Conservation (phyloP, 2,329 filamentous ascomycete species). For the Lecanicillium sp. region DNA sequence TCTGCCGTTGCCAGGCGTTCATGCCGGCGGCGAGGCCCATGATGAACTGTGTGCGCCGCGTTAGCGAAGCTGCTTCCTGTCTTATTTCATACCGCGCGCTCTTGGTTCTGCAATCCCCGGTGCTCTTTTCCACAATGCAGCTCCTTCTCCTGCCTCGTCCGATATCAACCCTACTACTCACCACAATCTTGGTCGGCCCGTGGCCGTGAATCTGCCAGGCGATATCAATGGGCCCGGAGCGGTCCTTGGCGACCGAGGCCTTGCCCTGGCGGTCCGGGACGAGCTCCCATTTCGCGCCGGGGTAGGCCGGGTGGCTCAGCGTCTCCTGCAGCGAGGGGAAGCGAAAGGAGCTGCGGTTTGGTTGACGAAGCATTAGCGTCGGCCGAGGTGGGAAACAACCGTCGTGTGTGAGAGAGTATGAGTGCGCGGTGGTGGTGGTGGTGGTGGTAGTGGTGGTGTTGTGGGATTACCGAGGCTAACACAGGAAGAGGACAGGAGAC, state of each 20-base stretch:
- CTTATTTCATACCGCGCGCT: not conserved
- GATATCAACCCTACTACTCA: too few relatives aligned
- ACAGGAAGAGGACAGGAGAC: not conserved
- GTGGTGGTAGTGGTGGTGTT: not conserved
- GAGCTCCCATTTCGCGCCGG: constrained; percentile 62
- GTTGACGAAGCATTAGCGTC: constrained; percentile 1
- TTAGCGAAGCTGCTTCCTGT: not conserved
- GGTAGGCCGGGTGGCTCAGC: constrained; percentile 58
- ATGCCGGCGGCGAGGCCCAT: constrained; percentile 70
- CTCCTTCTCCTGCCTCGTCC: too few relatives aligned
- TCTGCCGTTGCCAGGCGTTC: constrained; percentile 76
- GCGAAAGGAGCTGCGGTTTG: constrained; percentile 12
- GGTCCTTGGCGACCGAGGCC: constrained; percentile 57
- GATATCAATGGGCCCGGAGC: constrained; percentile 71
- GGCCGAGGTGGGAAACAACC: too few relatives aligned
- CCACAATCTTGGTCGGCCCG: constrained; percentile 65
- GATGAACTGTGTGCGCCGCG: constrained; percentile 51
- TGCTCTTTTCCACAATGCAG: too few relatives aligned
- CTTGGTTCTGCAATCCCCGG: too few relatives aligned
- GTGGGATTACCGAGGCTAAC: constrained; percentile 11
- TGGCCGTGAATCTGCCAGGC: constrained; percentile 75
- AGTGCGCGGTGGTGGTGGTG: too few relatives aligned
- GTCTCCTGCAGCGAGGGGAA: constrained; percentile 51
- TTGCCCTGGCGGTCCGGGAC: constrained; percentile 58
- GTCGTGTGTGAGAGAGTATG: too few relatives aligned